Conservation (phyloP, 2,329 filamentous ascomycete species). For the Penicillium vulpinum region DNA sequence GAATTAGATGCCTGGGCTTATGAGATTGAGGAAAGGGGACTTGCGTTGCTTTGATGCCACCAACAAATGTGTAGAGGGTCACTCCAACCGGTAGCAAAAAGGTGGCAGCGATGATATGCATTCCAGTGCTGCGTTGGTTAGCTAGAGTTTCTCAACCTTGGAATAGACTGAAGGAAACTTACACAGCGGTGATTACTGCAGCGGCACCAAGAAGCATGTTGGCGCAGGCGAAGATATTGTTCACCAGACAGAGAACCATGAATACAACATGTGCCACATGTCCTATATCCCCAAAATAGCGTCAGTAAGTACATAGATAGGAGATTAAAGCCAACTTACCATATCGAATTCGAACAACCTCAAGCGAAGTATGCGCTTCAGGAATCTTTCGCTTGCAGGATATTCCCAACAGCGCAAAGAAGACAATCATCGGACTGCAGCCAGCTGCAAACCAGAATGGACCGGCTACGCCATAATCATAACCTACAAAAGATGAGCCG, state of each 20-base stretch:
- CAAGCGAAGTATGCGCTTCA: conserved; percentile 56
- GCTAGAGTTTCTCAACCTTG: not conserved
- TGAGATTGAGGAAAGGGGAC: not conserved
- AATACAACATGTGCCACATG: conserved; percentile 52
- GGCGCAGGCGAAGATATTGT: conserved; percentile 56
- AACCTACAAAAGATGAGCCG: conserved; percentile 53
- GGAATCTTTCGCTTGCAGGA: conserved; percentile 55
- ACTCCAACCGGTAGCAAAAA: conserved; percentile 48
- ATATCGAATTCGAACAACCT: conserved; percentile 56
- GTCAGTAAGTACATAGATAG: not conserved
- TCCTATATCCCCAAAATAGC: conserved; percentile 17
- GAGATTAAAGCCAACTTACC: conserved; percentile 28
- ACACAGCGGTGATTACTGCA: conserved; percentile 45
- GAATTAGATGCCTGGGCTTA: not conserved
- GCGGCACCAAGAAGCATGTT: conserved; percentile 55
- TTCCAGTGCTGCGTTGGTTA: conserved; percentile 42
- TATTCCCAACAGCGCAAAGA: conserved; percentile 55
- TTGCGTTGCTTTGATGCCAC: conserved; percentile 44
- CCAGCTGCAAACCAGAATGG: conserved; percentile 61
- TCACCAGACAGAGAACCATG: conserved; percentile 55
- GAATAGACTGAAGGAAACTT: not conserved
- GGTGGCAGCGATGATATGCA: conserved; percentile 53
- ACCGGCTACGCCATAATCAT: conserved; percentile 56
- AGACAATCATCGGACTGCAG: conserved; percentile 57
- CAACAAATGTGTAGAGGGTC: conserved; percentile 42